Evolutionary conservation across 2,329 filamentous ascomycete genomes (phyloP).

Genomic region (Amauroascus verrucosus): DNA sequence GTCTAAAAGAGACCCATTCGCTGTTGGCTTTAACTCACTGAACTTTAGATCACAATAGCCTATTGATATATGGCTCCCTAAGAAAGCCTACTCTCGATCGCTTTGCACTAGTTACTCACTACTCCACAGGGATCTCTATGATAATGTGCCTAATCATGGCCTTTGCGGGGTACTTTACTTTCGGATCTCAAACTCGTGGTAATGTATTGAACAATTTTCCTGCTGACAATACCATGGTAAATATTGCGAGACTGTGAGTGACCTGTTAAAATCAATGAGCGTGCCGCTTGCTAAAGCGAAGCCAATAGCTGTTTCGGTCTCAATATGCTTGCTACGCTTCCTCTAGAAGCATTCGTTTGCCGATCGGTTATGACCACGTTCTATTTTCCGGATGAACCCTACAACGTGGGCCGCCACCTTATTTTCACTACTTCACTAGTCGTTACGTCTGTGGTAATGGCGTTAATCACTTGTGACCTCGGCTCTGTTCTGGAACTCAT

Average conservation of each 20-base stretch:
- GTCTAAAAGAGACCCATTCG: conserved; percentile 16
- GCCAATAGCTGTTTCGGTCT: conserved; percentile 69
- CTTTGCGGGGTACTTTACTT: conserved; percentile 79
- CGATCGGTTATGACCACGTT: conserved; percentile 93
- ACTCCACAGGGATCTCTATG: conserved; percentile 81
- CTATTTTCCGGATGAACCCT: conserved; percentile 60
- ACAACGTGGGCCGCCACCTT: conserved; percentile 73
- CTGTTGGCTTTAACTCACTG: conserved; percentile 14
- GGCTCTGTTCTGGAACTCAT: conserved; percentile 93
- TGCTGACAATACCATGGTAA: conserved; percentile 80
- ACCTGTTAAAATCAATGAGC: background rate
- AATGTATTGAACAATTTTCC: conserved; percentile 99
- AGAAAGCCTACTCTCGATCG: conserved; percentile 91
- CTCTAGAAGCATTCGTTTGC: conserved; percentile 94
- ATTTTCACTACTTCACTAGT: conserved; percentile 77
- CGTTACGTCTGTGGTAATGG: conserved; percentile 63
- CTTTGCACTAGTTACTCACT: conserved; percentile 87
- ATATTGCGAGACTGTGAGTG: conserved; percentile 67
- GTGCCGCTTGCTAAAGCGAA: conserved; percentile 17
- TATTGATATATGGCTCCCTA: conserved; percentile 93
- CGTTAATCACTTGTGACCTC: conserved; percentile 81
- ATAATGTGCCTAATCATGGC: conserved; percentile 85
- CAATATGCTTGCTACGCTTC: conserved; percentile 96
- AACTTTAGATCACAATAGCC: conserved; percentile 70
- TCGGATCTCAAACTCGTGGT: conserved; percentile 81